Evolutionary conservation across 176 grass and related monocot genomes (phyloP).

Genomic region (Oryza meyeriana): DNA sequence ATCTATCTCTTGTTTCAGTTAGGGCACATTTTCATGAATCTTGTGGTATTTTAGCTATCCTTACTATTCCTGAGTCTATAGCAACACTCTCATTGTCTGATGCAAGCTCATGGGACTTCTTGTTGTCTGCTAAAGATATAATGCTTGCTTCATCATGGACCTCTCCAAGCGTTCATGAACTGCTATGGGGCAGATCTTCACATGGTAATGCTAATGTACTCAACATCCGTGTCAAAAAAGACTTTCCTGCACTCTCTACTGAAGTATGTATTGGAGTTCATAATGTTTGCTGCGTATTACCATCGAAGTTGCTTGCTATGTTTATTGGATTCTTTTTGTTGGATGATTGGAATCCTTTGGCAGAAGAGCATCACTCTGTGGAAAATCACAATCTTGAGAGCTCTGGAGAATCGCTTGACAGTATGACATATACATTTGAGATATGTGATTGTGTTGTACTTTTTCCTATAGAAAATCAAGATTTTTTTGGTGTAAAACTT

Average conservation of each 20-base stretch:
- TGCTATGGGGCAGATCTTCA: conserved; percentile 65
- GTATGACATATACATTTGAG: conserved; percentile 77
- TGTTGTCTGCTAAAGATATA: conserved; percentile 62
- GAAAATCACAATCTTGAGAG: conserved; percentile 38
- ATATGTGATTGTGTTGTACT: conserved; percentile 70
- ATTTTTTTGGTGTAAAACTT: conserved; percentile 58
- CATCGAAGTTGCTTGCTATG: conserved; percentile 73
- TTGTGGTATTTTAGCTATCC: conserved; percentile 62
- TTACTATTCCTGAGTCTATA: conserved; percentile 58
- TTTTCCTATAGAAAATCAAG: conserved; percentile 72
- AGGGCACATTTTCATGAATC: conserved; percentile 77
- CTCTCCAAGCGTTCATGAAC: conserved; percentile 49
- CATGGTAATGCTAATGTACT: conserved; percentile 49
- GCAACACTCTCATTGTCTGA: conserved; percentile 45
- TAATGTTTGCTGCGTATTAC: conserved; percentile 81
- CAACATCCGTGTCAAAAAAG: conserved; percentile 70
- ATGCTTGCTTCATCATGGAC: conserved; percentile 60
- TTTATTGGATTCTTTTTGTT: conserved; percentile 87
- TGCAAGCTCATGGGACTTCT: conserved; percentile 65
- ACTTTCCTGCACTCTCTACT: conserved; percentile 37
- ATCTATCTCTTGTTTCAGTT: conserved; percentile 59
- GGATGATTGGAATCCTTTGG: conserved; percentile 68
- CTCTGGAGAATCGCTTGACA: conserved; percentile 25
- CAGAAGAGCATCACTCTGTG: conserved; percentile 45
- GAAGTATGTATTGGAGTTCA: conserved; percentile 76